These are phyloP conservation scores for Neurospora sublineolata DNA, from an alignment of 495 filamentous ascomycete genomes.

Conservation along the genomic window DNA sequence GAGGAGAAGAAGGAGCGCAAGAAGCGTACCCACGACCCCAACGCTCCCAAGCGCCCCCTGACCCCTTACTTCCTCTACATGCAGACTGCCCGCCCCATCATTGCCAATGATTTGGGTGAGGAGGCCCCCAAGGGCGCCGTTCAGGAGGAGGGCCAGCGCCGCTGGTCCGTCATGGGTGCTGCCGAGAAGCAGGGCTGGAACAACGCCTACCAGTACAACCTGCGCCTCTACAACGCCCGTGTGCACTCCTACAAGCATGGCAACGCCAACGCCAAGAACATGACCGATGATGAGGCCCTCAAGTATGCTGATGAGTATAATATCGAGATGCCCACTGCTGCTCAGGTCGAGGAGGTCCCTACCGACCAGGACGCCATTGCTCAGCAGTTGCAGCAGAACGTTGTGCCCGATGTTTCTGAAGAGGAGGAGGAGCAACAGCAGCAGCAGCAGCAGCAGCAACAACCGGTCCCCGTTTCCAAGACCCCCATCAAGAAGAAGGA, in stretches of 20 bases:
- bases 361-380: constrained; percentile 48
- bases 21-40: constrained; percentile 82
- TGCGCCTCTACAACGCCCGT: constrained; percentile 59
- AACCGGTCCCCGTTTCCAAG: constrained; percentile 23
- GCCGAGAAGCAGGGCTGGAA: constrained; percentile 68
- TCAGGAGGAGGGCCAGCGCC: constrained; percentile 64
- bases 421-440: constrained; percentile 11
- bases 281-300: constrained; percentile 47
- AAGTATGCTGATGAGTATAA: constrained; percentile 43
- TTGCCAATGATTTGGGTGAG: constrained; percentile 62
- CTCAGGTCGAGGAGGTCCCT: constrained; percentile 37
- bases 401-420: constrained; percentile 29
- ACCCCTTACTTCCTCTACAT: constrained; percentile 94
- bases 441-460: not conserved
- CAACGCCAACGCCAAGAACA: constrained; percentile 50
- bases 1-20: constrained; percentile 72
- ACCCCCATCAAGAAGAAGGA: constrained; percentile 38
- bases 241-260: constrained; percentile 62
- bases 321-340: constrained; percentile 32
- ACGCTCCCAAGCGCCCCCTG: constrained; percentile 84
- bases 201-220: constrained; percentile 62
- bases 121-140: constrained; percentile 66
- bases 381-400: constrained; percentile 42
- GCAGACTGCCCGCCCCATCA: constrained; percentile 64
- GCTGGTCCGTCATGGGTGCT: constrained; percentile 67